Percentiles rank a stretch among this genome's conserved stretches.
These are phyloP conservation scores for Phytophthora fragariae DNA, from an alignment of 352 stramenopile genomes.

Conservation along the genomic window DNA sequence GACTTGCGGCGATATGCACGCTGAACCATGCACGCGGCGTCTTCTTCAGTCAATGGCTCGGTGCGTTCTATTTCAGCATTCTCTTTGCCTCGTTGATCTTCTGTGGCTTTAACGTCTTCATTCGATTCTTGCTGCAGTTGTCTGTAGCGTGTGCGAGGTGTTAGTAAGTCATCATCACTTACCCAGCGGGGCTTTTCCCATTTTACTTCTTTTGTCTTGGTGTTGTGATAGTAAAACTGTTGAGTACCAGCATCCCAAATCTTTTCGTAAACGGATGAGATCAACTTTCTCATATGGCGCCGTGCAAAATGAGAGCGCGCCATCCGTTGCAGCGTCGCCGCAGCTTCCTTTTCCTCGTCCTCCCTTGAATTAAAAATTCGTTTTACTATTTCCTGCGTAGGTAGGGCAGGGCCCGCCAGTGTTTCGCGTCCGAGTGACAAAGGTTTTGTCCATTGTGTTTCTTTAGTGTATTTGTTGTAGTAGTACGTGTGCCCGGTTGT, in stretches of 20 bases:
- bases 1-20: conserved; percentile 52
- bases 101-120: neutral
- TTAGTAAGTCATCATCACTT: conserved; percentile 66
- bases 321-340: conserved; percentile 64
- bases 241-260: conserved; percentile 64
- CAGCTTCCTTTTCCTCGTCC: conserved; percentile 44
- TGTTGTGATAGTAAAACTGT: conserved; percentile 88
- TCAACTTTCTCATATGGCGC: conserved; percentile 57
- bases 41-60: conserved; percentile 39
- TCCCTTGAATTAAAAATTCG: conserved; percentile 30
- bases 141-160: conserved; percentile 50
- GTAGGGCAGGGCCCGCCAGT: conserved; percentile 16
- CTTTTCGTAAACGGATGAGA: conserved; percentile 84
- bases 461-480: conserved; percentile 78
- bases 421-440: conserved; percentile 44
- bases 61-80: conserved; percentile 6
- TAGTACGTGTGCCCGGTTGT: conserved; percentile 76
- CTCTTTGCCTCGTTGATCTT: neutral
- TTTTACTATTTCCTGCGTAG: conserved; percentile 9
- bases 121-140: conserved; percentile 13
- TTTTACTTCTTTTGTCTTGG: conserved; percentile 65
- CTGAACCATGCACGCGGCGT: conserved; percentile 67
- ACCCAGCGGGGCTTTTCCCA: conserved; percentile 78
- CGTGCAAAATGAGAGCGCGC: conserved; percentile 55
- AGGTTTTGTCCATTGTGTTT: conserved; percentile 76